phyloP scores from a whole-genome alignment of 805 yeast genomes.

The Metschnikowia hibisci region DNA sequence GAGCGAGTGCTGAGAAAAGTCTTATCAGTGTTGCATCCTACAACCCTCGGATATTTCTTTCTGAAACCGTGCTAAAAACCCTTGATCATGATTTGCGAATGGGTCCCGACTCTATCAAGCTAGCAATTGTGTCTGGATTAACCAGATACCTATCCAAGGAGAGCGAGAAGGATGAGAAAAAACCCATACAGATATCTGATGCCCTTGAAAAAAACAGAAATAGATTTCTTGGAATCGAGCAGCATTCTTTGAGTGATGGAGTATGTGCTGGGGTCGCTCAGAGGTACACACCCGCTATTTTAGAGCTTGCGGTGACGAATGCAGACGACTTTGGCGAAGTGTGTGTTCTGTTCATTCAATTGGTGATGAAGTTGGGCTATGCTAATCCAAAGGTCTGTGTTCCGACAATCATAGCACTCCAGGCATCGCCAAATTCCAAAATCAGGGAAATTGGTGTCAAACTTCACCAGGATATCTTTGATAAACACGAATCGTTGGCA shows the following conservation, averaged over 20 bases:
- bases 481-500: constrained; percentile 67
- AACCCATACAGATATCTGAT: constrained; percentile 23
- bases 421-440: constrained; percentile 44
- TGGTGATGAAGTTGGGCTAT: constrained; percentile 61
- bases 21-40: constrained; percentile 56
- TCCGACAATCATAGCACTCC: constrained; percentile 67
- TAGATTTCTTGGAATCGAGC: constrained; percentile 51
- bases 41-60: constrained; percentile 63
- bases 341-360: constrained; percentile 53
- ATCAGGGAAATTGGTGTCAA: constrained; percentile 48
- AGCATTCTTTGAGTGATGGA: constrained; percentile 47
- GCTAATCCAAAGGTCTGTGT: constrained; percentile 71
- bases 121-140: constrained; percentile 54
- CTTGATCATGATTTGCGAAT: constrained; percentile 48
- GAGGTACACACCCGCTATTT: constrained; percentile 48
- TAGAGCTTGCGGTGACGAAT: constrained; percentile 46
- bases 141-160: constrained; percentile 55
- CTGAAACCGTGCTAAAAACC: constrained; percentile 48
- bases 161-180: constrained; percentile 47
- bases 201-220: constrained; percentile 29
- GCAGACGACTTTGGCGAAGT: constrained; percentile 44
- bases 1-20: constrained; percentile 53
- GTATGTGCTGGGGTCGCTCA: constrained; percentile 72
- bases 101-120: constrained; percentile 38
- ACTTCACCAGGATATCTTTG: constrained; percentile 53